phyloP scores from a whole-genome alignment of 2,329 filamentous ascomycete species.

The Phaeomoniella chlamydospora region DNA sequence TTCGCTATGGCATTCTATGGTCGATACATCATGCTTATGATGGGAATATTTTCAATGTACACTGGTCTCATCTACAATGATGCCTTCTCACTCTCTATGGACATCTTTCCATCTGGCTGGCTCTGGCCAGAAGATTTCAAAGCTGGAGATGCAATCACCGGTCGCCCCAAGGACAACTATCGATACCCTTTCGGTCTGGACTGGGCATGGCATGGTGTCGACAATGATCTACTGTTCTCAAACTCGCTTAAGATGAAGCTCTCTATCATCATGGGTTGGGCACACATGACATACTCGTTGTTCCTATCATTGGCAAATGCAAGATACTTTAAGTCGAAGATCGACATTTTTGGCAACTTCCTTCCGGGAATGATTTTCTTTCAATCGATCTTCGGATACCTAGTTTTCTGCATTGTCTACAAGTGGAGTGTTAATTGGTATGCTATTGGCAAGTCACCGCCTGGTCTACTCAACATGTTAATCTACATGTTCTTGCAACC shows the following conservation, averaged over 20 bases:
- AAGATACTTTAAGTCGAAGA: constrained; percentile 81
- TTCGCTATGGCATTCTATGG: constrained; percentile 99
- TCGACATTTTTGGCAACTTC: constrained; percentile 97
- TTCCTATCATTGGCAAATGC: constrained; percentile 89
- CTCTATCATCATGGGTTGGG: constrained; percentile 93
- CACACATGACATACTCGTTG: constrained; percentile 86
- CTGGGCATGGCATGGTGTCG: constrained; percentile 90
- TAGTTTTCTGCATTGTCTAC: constrained; percentile 86
- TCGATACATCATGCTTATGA: constrained; percentile 95
- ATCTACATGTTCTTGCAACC: constrained; percentile 99
- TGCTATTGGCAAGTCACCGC: constrained; percentile 51
- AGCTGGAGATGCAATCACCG: constrained; percentile 49
- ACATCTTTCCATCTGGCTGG: constrained; percentile 83
- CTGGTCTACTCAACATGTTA: constrained; percentile 91
- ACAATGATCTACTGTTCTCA: constrained; percentile 87
- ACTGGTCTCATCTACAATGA: constrained; percentile 98
- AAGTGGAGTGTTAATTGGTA: constrained; percentile 93
- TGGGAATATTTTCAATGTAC: constrained; percentile 94
- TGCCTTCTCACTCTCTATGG: constrained; percentile 85
- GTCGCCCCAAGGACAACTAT: constrained; percentile 56
- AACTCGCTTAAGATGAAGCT: constrained; percentile 99
- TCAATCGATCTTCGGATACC: constrained; percentile 95
- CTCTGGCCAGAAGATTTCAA: constrained; percentile 61
- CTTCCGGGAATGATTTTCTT: constrained; percentile 98
- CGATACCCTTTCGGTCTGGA: constrained; percentile 93